Base-by-base conservation (phyloP, 192 early-diverging fungal genomes). In the Rhizoclosmatium globosum region DNA sequence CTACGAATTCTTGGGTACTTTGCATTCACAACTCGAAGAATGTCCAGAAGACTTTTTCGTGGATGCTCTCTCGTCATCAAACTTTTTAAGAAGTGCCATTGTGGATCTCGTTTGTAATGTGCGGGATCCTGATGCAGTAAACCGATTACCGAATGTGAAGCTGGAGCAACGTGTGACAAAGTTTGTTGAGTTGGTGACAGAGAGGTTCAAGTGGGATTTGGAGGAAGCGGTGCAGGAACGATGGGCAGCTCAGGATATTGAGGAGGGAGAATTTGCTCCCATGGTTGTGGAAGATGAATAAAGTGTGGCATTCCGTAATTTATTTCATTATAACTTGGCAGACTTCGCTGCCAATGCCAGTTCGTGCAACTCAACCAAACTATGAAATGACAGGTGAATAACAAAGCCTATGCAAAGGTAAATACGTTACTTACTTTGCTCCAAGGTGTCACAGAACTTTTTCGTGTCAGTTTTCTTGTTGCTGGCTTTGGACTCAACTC, bases 11-110 rank as follows among this genome's bases (percentile, higher is more conserved):
- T 11, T 71, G 7, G 92, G 85, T 39, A 80, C 85, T 6, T 76
- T 93, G 9, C 70, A 82, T 3, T 76, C 82, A 21, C 93, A 94
- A 71, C 82, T 95, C 21, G 85, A 87, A 68, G 92, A 91, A 71
- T 94, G 89, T 76, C 90, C 92, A 39, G 68, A 82, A 45, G 91
- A 94, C 80, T 92, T 96, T 82, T 92, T 92, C 81, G 58, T 86
- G 46, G 89, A 94, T 71, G 86, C 90, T 65, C 50, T 94, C 43
- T 83, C 90, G 42, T 86, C 88, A 79, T 85, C 89, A 72, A 88
- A 91, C 76, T 95, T 94, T 85, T 38, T 93, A 47, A 87, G 76
- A 38, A 86, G 75, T 59, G 83, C 78, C 50, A 79, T 82, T 53
- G 84, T 82, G 71, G 81, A 46, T 39, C 79, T 89, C 68, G 72